phyloP scores from a whole-genome alignment of 169 alveolate genomes.

The Theileria equi region DNA sequence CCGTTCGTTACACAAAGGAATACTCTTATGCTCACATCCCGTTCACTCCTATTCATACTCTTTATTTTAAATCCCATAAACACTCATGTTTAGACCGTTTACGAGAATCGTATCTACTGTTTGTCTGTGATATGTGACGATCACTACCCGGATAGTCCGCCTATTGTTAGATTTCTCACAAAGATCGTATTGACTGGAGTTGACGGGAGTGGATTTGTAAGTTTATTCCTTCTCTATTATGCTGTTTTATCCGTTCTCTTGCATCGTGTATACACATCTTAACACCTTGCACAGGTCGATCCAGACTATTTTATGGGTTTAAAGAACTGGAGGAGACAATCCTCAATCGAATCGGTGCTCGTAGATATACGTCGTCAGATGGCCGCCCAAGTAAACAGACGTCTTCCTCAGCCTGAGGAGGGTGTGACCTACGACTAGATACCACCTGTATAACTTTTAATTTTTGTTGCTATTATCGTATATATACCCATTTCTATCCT shows the following conservation, averaged over 20 bases:
- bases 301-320: constrained; percentile 77
- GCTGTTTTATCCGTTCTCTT: neutral
- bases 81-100: constrained; percentile 84
- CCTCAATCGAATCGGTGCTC: constrained; percentile 87
- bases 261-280: neutral
- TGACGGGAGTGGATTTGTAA: constrained; percentile 84
- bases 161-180: constrained; percentile 90
- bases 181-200: constrained; percentile 90
- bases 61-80: neutral
- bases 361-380: constrained; percentile 89
- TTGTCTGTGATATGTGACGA: constrained; percentile 90
- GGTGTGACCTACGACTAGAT: constrained; percentile 81
- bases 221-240: neutral
- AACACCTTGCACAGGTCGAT: constrained; percentile 59
- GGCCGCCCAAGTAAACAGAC: constrained; percentile 84
- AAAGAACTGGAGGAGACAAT: constrained; percentile 87
- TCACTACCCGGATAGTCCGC: constrained; percentile 93
- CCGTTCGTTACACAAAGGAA: too few relatives aligned
- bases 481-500: too few relatives aligned
- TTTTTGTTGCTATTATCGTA: neutral
- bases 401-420: constrained; percentile 95
- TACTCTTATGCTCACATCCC: too few relatives aligned
- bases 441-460: neutral
- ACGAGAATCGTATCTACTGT: constrained; percentile 93
- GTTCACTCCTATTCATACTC: neutral